Evolutionary conservation across 1,284 basidiomycete species (phyloP).

Genomic region (Taiwanofungus camphoratus): DNA sequence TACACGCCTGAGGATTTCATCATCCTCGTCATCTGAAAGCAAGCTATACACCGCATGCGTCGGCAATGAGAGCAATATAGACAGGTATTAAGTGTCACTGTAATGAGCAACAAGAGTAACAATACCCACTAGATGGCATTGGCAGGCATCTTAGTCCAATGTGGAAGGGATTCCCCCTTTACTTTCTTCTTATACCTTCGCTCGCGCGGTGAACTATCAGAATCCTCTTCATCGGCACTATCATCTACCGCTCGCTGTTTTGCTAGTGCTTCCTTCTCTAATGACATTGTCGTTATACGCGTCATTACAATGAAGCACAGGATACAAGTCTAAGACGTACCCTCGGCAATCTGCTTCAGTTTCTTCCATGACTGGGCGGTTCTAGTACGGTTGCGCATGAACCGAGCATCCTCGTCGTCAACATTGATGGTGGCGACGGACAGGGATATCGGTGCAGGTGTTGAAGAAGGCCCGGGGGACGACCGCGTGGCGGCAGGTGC

Average conservation of each 20-base stretch:
- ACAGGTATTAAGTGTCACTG: not conserved
- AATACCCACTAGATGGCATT: constrained; percentile 21
- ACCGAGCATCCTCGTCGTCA: constrained; percentile 59
- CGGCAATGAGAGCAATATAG: not conserved
- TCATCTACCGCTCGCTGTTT: constrained; percentile 20
- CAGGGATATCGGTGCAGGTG: constrained; percentile 13
- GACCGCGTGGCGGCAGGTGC: constrained; percentile 18
- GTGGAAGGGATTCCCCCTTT: constrained; percentile 14
- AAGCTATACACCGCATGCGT: constrained; percentile 13
- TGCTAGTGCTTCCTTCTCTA: constrained; percentile 12
- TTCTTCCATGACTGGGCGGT: constrained; percentile 51
- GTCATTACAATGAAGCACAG: not conserved
- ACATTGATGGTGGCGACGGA: constrained; percentile 3
- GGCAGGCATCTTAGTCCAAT: constrained; percentile 22
- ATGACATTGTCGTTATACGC: not conserved
- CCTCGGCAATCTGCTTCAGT: constrained; percentile 46
- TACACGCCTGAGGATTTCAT: constrained; percentile 29
- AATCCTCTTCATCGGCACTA: constrained; percentile 20
- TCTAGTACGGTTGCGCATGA: constrained; percentile 55
- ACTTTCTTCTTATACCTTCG: constrained; percentile 31
- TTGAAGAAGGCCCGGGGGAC: constrained; percentile 17
- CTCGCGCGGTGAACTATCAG: constrained; percentile 27
- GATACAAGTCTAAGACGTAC: constrained; percentile 29
- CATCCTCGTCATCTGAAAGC: constrained; percentile 45
- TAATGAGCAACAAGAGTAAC: no score